Evolutionary conservation across 306 rosid genomes (phyloP).

Genomic region (Dicorynia guianensis): DNA sequence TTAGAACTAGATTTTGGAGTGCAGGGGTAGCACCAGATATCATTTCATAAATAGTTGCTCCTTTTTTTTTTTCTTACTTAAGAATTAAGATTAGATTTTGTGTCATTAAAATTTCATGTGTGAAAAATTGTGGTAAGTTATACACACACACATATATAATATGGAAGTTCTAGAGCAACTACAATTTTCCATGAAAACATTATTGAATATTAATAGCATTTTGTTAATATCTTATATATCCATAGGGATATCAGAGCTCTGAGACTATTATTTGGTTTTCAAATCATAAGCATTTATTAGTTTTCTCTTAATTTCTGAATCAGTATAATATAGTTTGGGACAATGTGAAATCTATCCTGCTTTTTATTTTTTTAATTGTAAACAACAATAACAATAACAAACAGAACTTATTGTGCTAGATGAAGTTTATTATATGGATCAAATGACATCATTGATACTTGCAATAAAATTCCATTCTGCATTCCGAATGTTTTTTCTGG

Average conservation of each 20-base stretch:
- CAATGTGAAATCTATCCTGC: not conserved
- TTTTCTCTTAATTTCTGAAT: not conserved
- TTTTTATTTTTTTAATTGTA: not conserved
- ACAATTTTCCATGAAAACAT: too few species aligned
- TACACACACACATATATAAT: too few species aligned
- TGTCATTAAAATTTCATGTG: too few species aligned
- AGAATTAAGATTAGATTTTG: not conserved
- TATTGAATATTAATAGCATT: too few species aligned
- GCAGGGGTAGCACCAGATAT: not conserved
- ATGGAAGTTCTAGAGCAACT: too few species aligned
- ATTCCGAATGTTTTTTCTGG: not conserved
- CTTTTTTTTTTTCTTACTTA: not conserved
- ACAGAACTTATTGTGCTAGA: too few species aligned
- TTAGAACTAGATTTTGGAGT: not conserved
- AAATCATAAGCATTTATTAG: not conserved
- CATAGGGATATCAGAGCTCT: not conserved
- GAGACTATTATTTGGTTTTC: not conserved
- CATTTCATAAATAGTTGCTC: not conserved
- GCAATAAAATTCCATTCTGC: not conserved
- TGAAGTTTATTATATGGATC: too few species aligned
- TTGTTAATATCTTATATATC: too few species aligned
- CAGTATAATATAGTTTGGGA: not conserved
- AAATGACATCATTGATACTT: too few species aligned
- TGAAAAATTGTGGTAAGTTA: too few species aligned
- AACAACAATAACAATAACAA: too few species aligned